These are phyloP conservation scores for Paraconiothyrium brasiliense DNA, from an alignment of 2,329 filamentous ascomycete genomes.

Conservation along the genomic window DNA sequence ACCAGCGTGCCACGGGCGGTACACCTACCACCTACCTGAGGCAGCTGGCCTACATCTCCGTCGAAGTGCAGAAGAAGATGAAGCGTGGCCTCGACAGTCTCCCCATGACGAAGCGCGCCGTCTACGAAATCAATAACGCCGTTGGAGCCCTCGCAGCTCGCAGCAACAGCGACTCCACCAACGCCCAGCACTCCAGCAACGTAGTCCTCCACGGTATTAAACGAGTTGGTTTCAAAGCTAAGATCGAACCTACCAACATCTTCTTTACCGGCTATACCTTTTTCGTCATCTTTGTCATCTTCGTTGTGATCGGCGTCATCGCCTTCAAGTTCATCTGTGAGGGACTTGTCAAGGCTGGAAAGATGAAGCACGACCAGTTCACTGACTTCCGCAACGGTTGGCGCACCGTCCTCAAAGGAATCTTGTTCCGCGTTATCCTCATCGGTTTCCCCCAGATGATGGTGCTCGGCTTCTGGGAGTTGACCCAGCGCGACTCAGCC, in stretches of 20 bases:
- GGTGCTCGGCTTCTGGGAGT: slow-evolving; percentile 92
- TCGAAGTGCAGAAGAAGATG: slow-evolving; percentile 82
- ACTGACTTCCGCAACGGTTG: slow-evolving; percentile 94
- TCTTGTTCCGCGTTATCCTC: slow-evolving; percentile 86
- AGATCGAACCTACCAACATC: slow-evolving; percentile 89
- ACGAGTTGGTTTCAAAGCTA: slow-evolving; percentile 84
- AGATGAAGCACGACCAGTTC: slow-evolving; percentile 87
- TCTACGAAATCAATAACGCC: slow-evolving; percentile 24
- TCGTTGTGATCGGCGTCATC: slow-evolving; percentile 76
- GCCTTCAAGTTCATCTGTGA: slow-evolving; percentile 86
- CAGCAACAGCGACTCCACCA: slow-evolving; percentile 58
- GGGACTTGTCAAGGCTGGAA: slow-evolving; percentile 74
- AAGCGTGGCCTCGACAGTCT: slow-evolving; percentile 52
- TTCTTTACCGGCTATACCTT: slow-evolving; percentile 92
- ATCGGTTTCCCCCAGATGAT: slow-evolving; percentile 93
- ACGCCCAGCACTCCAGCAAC: slow-evolving; percentile 43
- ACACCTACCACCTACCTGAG: slow-evolving; percentile 82
- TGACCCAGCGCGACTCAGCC: slow-evolving; percentile 83
- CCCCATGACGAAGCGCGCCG: slow-evolving; percentile 37
- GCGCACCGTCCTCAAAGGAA: slow-evolving; percentile 91
- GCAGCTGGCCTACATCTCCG: slow-evolving; percentile 76
- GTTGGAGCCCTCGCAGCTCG: slow-evolving; percentile 47
- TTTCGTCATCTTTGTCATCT: slow-evolving; percentile 83
- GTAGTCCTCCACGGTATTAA: slow-evolving; percentile 80
- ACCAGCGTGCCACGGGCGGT: slow-evolving; percentile 91